A percentile compares a stretch with the other conserved stretches of the same genome.
phyloP scores from a whole-genome alignment of 345 rosid species.

The Eucalyptus regnans region DNA sequence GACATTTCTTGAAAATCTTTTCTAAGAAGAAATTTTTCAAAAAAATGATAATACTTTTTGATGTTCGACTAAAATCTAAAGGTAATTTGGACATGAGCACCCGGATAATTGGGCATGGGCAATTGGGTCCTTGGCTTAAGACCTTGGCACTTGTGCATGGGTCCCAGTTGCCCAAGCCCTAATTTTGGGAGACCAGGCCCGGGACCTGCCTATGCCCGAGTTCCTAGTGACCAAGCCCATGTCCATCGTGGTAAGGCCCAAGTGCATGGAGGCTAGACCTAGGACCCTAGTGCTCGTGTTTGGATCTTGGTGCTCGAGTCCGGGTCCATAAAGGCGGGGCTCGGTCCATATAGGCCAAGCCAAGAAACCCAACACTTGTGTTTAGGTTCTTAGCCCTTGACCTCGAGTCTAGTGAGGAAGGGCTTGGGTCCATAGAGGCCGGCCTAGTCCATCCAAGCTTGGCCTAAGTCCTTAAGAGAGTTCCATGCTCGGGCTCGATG shows the following conservation, averaged over 20 bases:
- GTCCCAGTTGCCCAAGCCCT: accelerated
- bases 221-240: background rate
- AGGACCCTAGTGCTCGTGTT: background rate
- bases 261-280: background rate
- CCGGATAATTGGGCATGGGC: accelerated
- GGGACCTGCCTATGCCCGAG: background rate
- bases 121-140: background rate
- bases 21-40: accelerated
- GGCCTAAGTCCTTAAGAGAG: no score
- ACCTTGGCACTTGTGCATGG: accelerated
- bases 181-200: accelerated
- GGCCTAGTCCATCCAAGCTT: no score
- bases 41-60: accelerated
- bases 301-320: background rate
- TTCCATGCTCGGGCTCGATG: background rate
- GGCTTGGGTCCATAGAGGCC: no score
- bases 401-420: background rate
- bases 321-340: accelerated
- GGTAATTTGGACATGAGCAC: background rate
- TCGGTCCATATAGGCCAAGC: background rate
- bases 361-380: background rate
- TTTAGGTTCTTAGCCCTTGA: accelerated
- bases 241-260: background rate
- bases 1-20: background rate
- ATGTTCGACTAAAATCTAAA: accelerated